These are phyloP conservation scores for Fusarium longipes DNA, from an alignment of 2,329 filamentous ascomycete species.

Conservation along the genomic window DNA sequence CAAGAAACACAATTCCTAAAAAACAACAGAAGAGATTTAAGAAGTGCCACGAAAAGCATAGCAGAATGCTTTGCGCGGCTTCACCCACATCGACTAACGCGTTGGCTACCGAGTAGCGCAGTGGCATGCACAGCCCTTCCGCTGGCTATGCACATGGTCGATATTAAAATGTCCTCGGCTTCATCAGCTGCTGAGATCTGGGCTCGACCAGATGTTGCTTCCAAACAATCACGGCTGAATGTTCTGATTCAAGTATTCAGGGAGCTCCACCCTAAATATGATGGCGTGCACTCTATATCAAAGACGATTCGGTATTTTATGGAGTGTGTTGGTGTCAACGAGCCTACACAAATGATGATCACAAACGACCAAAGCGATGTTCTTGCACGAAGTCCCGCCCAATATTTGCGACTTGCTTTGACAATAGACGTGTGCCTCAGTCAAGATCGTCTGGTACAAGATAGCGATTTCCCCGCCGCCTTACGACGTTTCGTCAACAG, in stretches of 20 bases:
- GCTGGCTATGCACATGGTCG: constrained; percentile 35
- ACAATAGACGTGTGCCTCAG: constrained; percentile 36
- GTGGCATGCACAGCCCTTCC: constrained; percentile 39
- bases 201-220: constrained; percentile 18
- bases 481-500: constrained; percentile 11
- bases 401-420: constrained; percentile 32
- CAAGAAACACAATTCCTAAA: constrained; percentile 26
- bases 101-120: constrained; percentile 38
- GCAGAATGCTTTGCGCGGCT: constrained; percentile 30
- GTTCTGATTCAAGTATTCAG: constrained; percentile 35
- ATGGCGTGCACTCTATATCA: constrained; percentile 37
- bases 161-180: constrained; percentile 28
- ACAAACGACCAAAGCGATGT: constrained; percentile 14
- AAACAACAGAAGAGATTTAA: constrained; percentile 27
- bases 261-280: constrained; percentile 35
- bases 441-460: constrained; percentile 30
- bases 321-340: constrained; percentile 27
- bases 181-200: constrained; percentile 28
- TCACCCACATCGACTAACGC: constrained; percentile 15
- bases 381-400: constrained; percentile 24
- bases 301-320: constrained; percentile 40
- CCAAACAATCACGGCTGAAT: constrained; percentile 34
- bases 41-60: constrained; percentile 32
- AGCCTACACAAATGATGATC: not conserved
- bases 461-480: constrained; percentile 30